Conservation (phyloP, 163 green algal genomes). For the Prototheca cutis region DNA sequence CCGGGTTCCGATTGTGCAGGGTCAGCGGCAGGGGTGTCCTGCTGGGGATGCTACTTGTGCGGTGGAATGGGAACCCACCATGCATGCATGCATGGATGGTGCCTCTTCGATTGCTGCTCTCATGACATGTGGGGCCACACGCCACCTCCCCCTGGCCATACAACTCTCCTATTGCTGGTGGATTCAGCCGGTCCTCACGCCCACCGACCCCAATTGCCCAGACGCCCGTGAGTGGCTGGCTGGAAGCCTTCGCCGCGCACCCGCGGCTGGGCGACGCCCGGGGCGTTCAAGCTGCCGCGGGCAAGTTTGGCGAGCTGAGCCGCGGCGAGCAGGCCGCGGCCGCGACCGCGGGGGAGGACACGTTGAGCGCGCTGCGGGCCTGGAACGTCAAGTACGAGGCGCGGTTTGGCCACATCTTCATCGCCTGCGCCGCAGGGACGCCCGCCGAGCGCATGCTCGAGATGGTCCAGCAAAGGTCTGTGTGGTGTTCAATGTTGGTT, state of each 20-base stretch:
- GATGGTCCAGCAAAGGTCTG: conserved; percentile 49
- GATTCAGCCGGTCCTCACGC: too few relatives aligned
- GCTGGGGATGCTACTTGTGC: too few relatives aligned
- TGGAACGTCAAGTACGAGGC: conserved; percentile 76
- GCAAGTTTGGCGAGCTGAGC: conserved; percentile 51
- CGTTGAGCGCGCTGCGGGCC: conserved; percentile 31
- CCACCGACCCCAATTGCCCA: conserved; percentile 22
- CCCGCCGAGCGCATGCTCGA: conserved; percentile 58
- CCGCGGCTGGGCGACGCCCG: conserved; percentile 74
- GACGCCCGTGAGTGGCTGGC: conserved; percentile 62
- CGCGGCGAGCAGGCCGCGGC: conserved; percentile 42
- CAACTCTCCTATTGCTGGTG: too few relatives aligned
- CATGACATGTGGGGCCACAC: too few relatives aligned
- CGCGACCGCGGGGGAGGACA: background rate
- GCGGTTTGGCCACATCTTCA: conserved; percentile 90
- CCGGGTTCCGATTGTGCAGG: too few relatives aligned
- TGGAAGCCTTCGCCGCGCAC: conserved; percentile 81
- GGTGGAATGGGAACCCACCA: too few relatives aligned
- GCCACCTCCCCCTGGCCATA: too few relatives aligned
- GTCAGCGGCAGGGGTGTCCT: too few relatives aligned
- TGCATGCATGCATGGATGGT: too few relatives aligned
- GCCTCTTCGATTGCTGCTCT: too few relatives aligned
- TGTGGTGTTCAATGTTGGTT: background rate
- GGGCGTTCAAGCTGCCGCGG: conserved; percentile 34
- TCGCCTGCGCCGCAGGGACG: conserved; percentile 84